Conservation (phyloP, 2,329 filamentous ascomycete genomes). For the Aspergillus sp. region DNA sequence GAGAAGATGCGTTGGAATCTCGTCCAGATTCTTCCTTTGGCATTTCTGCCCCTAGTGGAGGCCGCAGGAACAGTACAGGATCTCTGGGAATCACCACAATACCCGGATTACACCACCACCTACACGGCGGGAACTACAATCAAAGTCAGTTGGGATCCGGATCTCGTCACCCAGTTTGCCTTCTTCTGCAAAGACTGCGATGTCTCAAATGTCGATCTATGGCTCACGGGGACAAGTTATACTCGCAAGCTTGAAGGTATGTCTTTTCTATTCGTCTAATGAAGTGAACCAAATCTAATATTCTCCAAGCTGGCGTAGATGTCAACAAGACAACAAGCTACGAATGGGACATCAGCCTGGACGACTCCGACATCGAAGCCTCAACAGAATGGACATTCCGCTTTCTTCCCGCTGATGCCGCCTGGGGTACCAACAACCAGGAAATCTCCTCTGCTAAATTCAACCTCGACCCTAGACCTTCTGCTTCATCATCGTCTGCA, state of each 20-base stretch:
- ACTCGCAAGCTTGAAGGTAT: conserved; percentile 5
- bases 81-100: conserved; percentile 3
- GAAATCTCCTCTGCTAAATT: conserved; percentile 10
- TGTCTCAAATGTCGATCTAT: conserved; percentile 5
- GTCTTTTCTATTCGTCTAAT: not conserved
- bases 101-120: conserved; percentile 4
- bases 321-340: conserved; percentile 5
- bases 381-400: conserved; percentile 6
- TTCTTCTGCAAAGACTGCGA: conserved; percentile 3
- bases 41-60: not conserved
- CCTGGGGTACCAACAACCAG: conserved; percentile 2
- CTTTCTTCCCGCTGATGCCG: conserved; percentile 5
- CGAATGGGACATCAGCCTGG: conserved; percentile 5
- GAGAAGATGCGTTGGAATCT: not conserved
- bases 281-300: not conserved
- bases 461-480: not conserved
- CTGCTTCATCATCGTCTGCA: not conserved
- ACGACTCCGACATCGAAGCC: not conserved
- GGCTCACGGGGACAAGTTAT: conserved; percentile 3
- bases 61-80: conserved; percentile 6
- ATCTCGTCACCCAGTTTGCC: not conserved
- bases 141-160: conserved; percentile 4
- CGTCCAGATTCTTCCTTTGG: not conserved
- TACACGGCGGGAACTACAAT: conserved; percentile 1
- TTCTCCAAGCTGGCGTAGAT: not conserved